Conservation (phyloP, 345 rosid genomes). For the Theobroma cacao region DNA sequence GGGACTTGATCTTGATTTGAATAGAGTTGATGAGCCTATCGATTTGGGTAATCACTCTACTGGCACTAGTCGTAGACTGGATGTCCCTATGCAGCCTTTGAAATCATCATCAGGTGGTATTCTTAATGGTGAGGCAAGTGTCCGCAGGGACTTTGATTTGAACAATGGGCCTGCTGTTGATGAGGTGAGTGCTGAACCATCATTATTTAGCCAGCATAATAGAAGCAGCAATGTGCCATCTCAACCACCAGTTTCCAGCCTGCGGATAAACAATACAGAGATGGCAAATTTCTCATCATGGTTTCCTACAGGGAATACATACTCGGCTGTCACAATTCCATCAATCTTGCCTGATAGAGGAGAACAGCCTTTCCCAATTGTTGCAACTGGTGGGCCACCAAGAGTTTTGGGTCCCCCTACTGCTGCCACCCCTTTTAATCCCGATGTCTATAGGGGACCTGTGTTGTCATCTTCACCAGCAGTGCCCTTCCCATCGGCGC, state of each 20-base stretch:
- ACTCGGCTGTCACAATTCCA: constrained; percentile 57
- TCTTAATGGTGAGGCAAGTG: constrained; percentile 37
- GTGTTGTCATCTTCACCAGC: constrained; percentile 82
- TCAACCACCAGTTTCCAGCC: constrained; percentile 52
- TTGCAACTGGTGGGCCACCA: constrained; percentile 56
- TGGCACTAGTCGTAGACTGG: constrained; percentile 37
- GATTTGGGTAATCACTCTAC: constrained; percentile 42
- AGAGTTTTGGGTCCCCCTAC: constrained; percentile 59
- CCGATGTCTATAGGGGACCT: constrained; percentile 66
- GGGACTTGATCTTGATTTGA: constrained; percentile 86
- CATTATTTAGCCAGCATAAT: constrained; percentile 37
- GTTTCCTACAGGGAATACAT: constrained; percentile 58
- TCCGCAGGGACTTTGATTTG: constrained; percentile 71
- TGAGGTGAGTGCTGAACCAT: constrained; percentile 51
- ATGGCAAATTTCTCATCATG: constrained; percentile 59
- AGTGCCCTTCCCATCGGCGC: constrained; percentile 52
- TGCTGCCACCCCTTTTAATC: constrained; percentile 48
- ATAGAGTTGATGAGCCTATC: constrained; percentile 57
- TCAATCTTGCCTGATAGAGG: constrained; percentile 63
- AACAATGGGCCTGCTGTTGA: constrained; percentile 77
- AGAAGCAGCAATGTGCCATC: constrained; percentile 44
- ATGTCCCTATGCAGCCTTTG: constrained; percentile 32
- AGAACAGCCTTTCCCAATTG: constrained; percentile 58
- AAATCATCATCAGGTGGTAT: constrained; percentile 34
- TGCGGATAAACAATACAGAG: constrained; percentile 46